Percentiles rank a stretch among this genome's conserved stretches.
Evolutionary conservation across 2,329 filamentous ascomycete species (phyloP).

Genomic region (Botrytis pseudocinerea): DNA sequence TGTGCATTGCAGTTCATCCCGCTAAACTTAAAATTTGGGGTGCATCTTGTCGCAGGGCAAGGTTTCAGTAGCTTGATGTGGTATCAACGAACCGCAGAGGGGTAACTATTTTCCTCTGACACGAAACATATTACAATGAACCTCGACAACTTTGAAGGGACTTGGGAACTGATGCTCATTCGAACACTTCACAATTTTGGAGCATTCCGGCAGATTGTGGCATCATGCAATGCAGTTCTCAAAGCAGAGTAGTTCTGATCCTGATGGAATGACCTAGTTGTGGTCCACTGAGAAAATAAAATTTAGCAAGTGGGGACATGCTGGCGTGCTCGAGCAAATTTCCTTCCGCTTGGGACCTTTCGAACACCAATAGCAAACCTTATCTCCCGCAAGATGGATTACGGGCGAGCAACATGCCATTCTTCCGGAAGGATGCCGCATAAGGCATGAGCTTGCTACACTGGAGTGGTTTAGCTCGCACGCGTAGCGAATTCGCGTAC

Average conservation of each 20-base stretch:
- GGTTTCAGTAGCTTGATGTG: neutral
- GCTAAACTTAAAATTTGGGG: conserved; percentile 12
- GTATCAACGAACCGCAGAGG: neutral
- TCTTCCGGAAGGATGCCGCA: neutral
- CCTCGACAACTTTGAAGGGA: neutral
- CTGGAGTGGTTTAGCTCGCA: neutral
- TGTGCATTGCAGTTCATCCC: neutral
- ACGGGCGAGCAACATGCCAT: neutral
- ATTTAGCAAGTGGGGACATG: neutral
- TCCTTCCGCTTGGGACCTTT: neutral
- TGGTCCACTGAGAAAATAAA: neutral
- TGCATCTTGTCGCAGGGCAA: neutral
- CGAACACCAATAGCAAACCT: neutral
- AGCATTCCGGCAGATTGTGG: neutral
- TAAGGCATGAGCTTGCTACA: neutral
- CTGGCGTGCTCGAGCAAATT: conserved; percentile 7
- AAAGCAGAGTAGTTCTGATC: neutral
- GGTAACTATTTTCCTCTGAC: neutral
- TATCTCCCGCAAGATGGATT: neutral
- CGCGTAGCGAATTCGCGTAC: neutral
- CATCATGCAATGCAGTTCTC: neutral
- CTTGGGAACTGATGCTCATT: neutral
- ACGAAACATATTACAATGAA: conserved; percentile 5
- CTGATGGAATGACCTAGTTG: neutral
- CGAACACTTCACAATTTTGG: neutral